phyloP scores from a whole-genome alignment of 108 stramenopile species.

The Pseudonitzschia multiseries region DNA sequence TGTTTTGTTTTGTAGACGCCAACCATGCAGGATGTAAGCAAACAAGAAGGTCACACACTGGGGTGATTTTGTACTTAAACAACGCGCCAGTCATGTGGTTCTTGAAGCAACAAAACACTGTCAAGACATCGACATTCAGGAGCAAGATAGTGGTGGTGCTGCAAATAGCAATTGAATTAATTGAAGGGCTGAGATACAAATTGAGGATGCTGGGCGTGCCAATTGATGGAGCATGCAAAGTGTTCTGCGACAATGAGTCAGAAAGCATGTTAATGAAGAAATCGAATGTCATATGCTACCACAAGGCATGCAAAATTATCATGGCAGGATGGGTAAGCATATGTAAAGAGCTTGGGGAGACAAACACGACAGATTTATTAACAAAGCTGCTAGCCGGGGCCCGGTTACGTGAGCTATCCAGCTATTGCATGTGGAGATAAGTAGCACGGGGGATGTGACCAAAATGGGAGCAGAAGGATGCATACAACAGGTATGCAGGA shows the following conservation, averaged over 20 bases:
- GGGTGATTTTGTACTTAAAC: slow-evolving; percentile 54
- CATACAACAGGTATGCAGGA: too few species aligned
- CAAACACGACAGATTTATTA: slow-evolving; percentile 35
- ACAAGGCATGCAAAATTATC: slow-evolving; percentile 37
- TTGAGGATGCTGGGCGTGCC: slow-evolving; percentile 59
- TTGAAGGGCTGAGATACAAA: slow-evolving; percentile 51
- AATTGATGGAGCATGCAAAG: slow-evolving; percentile 37
- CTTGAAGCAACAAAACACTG: slow-evolving; percentile 50
- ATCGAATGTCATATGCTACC: slow-evolving; percentile 47
- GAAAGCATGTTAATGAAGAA: slow-evolving; percentile 63
- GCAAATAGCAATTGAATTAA: slow-evolving; percentile 8
- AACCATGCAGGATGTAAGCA: slow-evolving; percentile 50
- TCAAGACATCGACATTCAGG: slow-evolving; percentile 56
- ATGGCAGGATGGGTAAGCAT: slow-evolving; percentile 35
- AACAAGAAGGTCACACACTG: slow-evolving; percentile 56
- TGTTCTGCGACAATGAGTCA: too few species aligned
- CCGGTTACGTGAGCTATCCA: too few species aligned
- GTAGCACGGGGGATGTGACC: too few species aligned
- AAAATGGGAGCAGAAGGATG: too few species aligned
- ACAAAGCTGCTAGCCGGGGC: slow-evolving; percentile 38
- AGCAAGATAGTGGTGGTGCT: slow-evolving; percentile 47
- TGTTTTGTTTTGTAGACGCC: slow-evolving; percentile 46
- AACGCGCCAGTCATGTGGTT: slow-evolving; percentile 51
- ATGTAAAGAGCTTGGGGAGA: slow-evolving; percentile 32
- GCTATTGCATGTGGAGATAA: too few species aligned